phyloP scores from a whole-genome alignment of 148 eudicot genomes.

The Silene conica region DNA sequence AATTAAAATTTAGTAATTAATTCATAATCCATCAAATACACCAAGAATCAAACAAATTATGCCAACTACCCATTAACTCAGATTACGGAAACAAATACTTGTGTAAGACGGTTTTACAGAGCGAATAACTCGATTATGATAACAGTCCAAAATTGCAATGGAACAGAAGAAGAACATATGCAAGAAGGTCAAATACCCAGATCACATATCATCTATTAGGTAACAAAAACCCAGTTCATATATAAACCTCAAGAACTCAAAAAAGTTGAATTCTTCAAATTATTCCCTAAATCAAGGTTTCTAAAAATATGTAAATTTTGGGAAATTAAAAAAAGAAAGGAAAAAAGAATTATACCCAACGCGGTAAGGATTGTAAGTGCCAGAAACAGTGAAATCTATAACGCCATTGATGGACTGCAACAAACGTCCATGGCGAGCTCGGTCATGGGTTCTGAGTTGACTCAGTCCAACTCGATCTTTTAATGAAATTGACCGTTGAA shows the following conservation, averaged over 20 bases:
- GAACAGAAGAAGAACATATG: constrained; percentile 8
- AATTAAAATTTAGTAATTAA: not conserved
- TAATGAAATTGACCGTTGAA: constrained; percentile 68
- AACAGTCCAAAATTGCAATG: not conserved
- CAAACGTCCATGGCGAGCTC: constrained; percentile 58
- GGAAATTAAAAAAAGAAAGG: not conserved
- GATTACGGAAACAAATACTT: too few relatives aligned
- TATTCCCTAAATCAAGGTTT: not conserved
- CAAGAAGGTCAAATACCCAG: constrained; percentile 13
- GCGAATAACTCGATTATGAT: not conserved
- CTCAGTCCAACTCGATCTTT: constrained; percentile 58
- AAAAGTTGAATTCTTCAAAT: not conserved
- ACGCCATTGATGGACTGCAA: constrained; percentile 63
- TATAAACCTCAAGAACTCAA: not conserved
- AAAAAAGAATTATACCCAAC: constrained; percentile 60
- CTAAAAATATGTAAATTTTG: not conserved
- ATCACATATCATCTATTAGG: constrained; percentile 7
- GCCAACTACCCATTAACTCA: not conserved
- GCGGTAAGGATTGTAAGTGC: constrained; percentile 72
- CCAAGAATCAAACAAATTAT: constrained; percentile 8
- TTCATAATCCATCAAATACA: not conserved
- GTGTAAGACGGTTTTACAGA: too few relatives aligned
- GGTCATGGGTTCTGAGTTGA: constrained; percentile 76
- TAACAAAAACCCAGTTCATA: constrained; percentile 5
- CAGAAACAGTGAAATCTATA: constrained; percentile 72